These are phyloP conservation scores for Lactifluus echinatus DNA, from an alignment of 768 basidiomycete genomes.

Conservation along the genomic window DNA sequence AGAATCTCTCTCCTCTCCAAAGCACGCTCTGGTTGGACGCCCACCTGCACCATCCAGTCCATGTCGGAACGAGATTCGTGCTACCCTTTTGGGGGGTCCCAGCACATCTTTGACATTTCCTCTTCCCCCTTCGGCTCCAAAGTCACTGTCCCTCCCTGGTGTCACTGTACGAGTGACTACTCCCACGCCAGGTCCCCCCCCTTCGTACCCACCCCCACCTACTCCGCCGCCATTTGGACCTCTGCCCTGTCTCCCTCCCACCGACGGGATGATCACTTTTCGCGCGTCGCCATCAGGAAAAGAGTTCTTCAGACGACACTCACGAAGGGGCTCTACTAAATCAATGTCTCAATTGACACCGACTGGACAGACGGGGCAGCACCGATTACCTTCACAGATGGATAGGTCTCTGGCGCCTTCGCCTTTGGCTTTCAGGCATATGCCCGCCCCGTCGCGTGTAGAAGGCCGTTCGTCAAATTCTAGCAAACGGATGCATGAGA, in stretches of 20 bases:
- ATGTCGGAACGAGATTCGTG: background rate
- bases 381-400: background rate
- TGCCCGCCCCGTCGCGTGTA: background rate
- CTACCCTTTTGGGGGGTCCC: background rate
- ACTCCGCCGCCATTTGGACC: slow-evolving; percentile 9
- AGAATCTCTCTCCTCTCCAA: background rate
- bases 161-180: slow-evolving; percentile 9
- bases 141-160: background rate
- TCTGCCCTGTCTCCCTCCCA: slow-evolving; percentile 4
- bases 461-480: background rate
- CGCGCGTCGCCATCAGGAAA: background rate
- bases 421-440: background rate
- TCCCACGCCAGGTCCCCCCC: slow-evolving; percentile 6
- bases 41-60: background rate
- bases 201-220: slow-evolving; percentile 9
- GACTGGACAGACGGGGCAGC: background rate
- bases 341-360: background rate
- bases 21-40: background rate
- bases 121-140: slow-evolving; percentile 7
- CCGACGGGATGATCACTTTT: background rate
- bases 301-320: background rate
- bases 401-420: background rate
- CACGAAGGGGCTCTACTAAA: background rate
- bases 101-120: slow-evolving; percentile 15
- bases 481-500: background rate